phyloP scores from a whole-genome alignment of 495 filamentous ascomycete genomes.

The Penicillium pancosmium region DNA sequence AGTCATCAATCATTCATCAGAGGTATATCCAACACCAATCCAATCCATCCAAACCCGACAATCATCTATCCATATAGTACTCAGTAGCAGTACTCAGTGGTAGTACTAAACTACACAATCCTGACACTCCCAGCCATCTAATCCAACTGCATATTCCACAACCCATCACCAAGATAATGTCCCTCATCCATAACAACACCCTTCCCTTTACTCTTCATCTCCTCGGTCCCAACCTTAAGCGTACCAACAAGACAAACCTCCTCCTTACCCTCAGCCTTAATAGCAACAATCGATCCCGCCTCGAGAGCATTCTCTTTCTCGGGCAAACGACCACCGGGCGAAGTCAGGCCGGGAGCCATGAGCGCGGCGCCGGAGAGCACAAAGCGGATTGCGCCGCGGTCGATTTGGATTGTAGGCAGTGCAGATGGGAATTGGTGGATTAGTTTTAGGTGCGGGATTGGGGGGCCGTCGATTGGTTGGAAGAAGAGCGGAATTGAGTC shows the following conservation, averaged over 20 bases:
- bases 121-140: slow-evolving; percentile 30
- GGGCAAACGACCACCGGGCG: slow-evolving; percentile 76
- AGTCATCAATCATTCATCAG: slow-evolving; percentile 3
- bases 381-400: slow-evolving; percentile 95
- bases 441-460: slow-evolving; percentile 78
- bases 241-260: slow-evolving; percentile 86
- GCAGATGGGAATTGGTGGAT: slow-evolving; percentile 63
- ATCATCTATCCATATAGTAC: slow-evolving; percentile 1
- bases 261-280: slow-evolving; percentile 91
- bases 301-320: slow-evolving; percentile 57
- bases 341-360: slow-evolving; percentile 93
- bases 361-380: slow-evolving; percentile 89
- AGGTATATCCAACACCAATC: slow-evolving; percentile 4
- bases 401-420: slow-evolving; percentile 63
- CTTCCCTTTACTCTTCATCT: slow-evolving; percentile 91
- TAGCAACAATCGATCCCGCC: slow-evolving; percentile 78
- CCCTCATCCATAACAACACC: slow-evolving; percentile 89
- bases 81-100: too few species aligned
- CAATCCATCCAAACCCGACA: neutral
- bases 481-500: slow-evolving; percentile 79
- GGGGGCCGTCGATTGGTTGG: slow-evolving; percentile 79
- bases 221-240: slow-evolving; percentile 84
- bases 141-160: slow-evolving; percentile 81
- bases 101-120: too few species aligned
- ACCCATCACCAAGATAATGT: slow-evolving; percentile 91